These are phyloP conservation scores for Neurospora sp. DNA, from an alignment of 495 filamentous ascomycete genomes.

Conservation along the genomic window DNA sequence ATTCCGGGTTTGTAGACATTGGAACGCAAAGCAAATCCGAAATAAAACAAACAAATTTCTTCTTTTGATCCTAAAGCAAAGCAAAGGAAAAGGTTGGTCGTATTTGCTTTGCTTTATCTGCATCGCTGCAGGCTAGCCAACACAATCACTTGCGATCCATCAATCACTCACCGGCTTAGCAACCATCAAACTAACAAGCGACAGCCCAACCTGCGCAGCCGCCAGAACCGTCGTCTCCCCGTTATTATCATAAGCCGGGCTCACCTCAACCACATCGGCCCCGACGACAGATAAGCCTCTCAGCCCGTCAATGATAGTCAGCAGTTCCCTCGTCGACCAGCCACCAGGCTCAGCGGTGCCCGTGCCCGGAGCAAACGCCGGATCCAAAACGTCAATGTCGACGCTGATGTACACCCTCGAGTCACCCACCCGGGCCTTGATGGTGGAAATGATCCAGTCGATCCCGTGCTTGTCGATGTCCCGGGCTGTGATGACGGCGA, in stretches of 20 bases:
- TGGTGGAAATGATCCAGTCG: constrained; percentile 63
- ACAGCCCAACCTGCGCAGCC: constrained; percentile 39
- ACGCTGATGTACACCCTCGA: constrained; percentile 76
- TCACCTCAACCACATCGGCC: constrained; percentile 70
- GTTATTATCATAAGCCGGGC: constrained; percentile 59
- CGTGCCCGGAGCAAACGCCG: constrained; percentile 53
- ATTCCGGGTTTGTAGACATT: no score
- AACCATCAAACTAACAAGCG: constrained; percentile 30
- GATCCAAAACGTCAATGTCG: constrained; percentile 83
- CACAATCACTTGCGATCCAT: background rate
- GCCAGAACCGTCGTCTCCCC: constrained; percentile 61
- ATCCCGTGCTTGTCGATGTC: constrained; percentile 71
- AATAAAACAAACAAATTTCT: no score
- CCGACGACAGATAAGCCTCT: constrained; percentile 68
- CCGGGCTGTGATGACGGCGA: constrained; percentile 68
- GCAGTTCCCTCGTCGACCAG: constrained; percentile 68
- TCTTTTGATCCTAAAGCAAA: no score
- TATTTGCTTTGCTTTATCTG: no score
- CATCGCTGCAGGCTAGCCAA: background rate
- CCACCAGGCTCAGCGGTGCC: constrained; percentile 84
- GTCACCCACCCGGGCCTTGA: constrained; percentile 62
- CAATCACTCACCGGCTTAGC: constrained; percentile 18
- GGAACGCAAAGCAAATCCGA: no score
- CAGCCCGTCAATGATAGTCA: constrained; percentile 36
- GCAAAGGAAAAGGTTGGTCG: no score